These are phyloP conservation scores for Spirogloea muscicola DNA, from an alignment of 139 green algal species.

Conservation along the genomic window DNA sequence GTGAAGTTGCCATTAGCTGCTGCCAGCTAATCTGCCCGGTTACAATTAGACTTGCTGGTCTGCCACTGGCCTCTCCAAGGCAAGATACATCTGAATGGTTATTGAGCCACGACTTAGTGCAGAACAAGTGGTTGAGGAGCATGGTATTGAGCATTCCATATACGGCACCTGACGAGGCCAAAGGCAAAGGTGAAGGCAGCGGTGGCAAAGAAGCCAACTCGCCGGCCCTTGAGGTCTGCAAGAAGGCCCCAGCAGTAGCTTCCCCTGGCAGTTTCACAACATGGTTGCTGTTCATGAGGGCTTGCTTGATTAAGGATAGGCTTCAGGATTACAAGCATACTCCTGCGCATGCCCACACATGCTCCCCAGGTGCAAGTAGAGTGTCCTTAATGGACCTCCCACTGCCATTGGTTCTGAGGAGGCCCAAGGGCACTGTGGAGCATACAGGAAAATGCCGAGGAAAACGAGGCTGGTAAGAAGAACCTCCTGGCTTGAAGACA, in stretches of 20 bases:
- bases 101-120: too few species aligned
- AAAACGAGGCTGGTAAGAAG: conserved; percentile 32
- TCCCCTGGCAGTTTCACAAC: too few species aligned
- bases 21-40: too few species aligned
- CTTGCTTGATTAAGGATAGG: neutral
- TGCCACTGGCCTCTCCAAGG: too few species aligned
- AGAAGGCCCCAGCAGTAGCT: conserved; percentile 65
- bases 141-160: too few species aligned
- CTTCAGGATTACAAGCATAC: neutral
- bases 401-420: neutral
- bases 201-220: conserved; percentile 25
- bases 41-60: too few species aligned
- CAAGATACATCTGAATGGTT: too few species aligned
- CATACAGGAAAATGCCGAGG: conserved; percentile 33
- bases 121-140: too few species aligned
- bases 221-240: conserved; percentile 55
- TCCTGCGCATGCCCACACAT: neutral
- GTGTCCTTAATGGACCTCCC: too few species aligned
- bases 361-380: neutral
- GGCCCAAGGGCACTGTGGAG: neutral
- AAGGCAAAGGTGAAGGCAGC: conserved; percentile 34
- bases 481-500: conserved; percentile 23
- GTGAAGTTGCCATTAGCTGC: too few species aligned
- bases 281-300: neutral
- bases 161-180: conserved; percentile 27